Evolutionary conservation across 176 grass and related monocot genomes (phyloP).

Genomic region (Echinochloa phyllopogon): DNA sequence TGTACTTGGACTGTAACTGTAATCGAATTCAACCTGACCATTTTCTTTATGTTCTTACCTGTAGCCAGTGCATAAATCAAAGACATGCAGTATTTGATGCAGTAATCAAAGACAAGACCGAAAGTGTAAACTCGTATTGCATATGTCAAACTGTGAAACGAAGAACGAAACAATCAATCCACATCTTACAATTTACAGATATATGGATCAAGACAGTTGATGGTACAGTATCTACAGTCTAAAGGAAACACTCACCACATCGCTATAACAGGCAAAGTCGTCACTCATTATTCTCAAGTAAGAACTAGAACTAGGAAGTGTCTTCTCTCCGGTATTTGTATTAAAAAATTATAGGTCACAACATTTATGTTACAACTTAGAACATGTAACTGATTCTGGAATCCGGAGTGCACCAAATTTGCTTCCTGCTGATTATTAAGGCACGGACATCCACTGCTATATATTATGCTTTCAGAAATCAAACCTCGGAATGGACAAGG

Average conservation of each 20-base stretch:
- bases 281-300: neutral
- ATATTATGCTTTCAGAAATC: neutral
- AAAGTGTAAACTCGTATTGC: no score
- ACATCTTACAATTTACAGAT: neutral
- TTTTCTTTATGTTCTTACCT: no score
- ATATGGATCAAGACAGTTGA: neutral
- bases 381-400: neutral
- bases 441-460: neutral
- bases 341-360: constrained; percentile 1
- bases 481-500: constrained; percentile 6
- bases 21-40: neutral
- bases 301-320: neutral
- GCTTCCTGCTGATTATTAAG: neutral
- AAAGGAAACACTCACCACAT: neutral
- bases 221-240: neutral
- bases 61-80: neutral
- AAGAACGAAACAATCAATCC: neutral
- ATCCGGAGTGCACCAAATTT: neutral
- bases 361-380: constrained; percentile 1
- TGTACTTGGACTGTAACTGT: neutral
- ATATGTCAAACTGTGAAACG: neutral
- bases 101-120: no score
- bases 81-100: neutral
- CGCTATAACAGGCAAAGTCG: neutral
- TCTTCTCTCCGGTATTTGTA: neutral